phyloP scores from a whole-genome alignment of 1,284 basidiomycete genomes.

The Erythrobasidium hasegawianum region DNA sequence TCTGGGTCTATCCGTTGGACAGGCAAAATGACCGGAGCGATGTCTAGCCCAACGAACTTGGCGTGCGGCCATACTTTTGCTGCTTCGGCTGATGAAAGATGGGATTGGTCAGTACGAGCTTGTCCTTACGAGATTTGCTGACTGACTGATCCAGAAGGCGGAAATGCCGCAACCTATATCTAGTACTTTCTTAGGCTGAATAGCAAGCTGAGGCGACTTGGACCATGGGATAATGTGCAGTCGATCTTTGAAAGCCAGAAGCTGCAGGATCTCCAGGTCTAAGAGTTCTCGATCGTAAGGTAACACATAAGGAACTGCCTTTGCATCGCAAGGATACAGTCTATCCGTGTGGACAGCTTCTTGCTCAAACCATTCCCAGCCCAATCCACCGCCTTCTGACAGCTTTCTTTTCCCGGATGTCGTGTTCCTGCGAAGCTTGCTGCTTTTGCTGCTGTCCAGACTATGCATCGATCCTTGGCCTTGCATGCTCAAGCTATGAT shows the following conservation, averaged over 20 bases:
- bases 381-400: neutral
- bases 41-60: conserved; percentile 25
- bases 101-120: too few relatives aligned
- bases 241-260: neutral
- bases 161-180: conserved; percentile 19
- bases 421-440: neutral
- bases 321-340: neutral
- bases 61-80: conserved; percentile 13
- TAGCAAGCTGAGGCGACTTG: neutral
- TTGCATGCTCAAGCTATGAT: neutral
- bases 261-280: conserved; percentile 6
- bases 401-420: neutral
- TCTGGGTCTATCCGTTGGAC: neutral
- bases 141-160: conserved; percentile 28
- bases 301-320: conserved; percentile 10
- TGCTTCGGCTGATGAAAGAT: conserved; percentile 27
- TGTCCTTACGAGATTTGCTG: too few relatives aligned
- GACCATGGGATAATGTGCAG: conserved; percentile 16
- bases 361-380: conserved; percentile 19
- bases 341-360: neutral
- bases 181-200: conserved; percentile 17
- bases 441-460: neutral
- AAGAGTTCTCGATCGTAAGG: conserved; percentile 11
- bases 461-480: neutral
- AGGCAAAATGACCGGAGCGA: conserved; percentile 23